Evolutionary conservation across 2,329 filamentous ascomycete genomes (phyloP).

Genomic region (Zymoseptoria ardabiliae): DNA sequence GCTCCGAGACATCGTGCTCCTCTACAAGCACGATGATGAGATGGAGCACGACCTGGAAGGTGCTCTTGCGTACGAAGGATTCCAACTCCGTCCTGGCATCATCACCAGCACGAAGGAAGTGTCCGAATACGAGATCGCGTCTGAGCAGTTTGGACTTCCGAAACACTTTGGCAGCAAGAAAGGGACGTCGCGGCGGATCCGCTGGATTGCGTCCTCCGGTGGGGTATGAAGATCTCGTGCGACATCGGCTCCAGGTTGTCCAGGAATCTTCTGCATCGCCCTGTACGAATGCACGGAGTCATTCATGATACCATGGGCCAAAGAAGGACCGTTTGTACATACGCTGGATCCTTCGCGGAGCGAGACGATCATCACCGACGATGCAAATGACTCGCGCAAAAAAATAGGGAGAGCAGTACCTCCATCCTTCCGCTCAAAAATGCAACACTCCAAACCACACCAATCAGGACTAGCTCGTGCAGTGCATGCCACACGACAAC

Average conservation of each 20-base stretch:
- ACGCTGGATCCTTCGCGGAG: not conserved
- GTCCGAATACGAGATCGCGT: constrained; percentile 19
- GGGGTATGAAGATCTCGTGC: not conserved
- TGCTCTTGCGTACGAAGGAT: constrained; percentile 14
- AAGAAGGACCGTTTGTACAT: not conserved
- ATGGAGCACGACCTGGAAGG: constrained; percentile 17
- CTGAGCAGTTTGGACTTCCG: constrained; percentile 18
- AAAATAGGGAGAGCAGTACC: too few relatives aligned
- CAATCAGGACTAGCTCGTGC: too few relatives aligned
- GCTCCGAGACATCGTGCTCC: constrained; percentile 18
- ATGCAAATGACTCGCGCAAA: not conserved
- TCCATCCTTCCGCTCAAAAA: too few relatives aligned
- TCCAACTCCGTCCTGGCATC: constrained; percentile 9
- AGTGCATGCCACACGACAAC: too few relatives aligned
- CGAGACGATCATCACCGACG: not conserved
- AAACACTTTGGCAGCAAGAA: constrained; percentile 21
- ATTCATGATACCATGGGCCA: not conserved
- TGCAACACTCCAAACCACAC: too few relatives aligned
- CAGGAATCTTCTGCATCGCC: not conserved
- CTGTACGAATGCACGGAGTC: not conserved
- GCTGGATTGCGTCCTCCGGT: not conserved
- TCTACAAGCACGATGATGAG: constrained; percentile 19
- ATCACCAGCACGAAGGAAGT: constrained; percentile 15
- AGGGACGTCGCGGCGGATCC: not conserved
- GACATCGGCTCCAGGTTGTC: not conserved